Evolutionary conservation across 306 rosid genomes (phyloP).

Genomic region (cucumber (Cucumis sativus)): DNA sequence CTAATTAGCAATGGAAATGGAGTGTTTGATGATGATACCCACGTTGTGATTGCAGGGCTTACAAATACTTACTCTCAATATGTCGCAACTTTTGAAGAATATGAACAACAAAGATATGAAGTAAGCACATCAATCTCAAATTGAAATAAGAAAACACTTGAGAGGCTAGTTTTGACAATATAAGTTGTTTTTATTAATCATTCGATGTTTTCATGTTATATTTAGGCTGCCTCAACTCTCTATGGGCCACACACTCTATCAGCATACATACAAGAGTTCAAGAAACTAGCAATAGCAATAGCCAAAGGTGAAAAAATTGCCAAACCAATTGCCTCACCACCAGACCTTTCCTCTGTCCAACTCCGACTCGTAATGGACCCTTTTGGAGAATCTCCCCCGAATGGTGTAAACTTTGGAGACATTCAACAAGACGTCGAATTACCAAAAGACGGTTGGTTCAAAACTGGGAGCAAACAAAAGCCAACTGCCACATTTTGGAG

Average conservation of each 20-base stretch:
- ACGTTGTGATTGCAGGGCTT: conserved; percentile 63
- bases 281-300: conserved; percentile 61
- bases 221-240: conserved; percentile 76
- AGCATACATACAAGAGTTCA: conserved; percentile 74
- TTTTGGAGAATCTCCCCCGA: conserved; percentile 35
- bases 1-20: conserved; percentile 33
- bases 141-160: neutral
- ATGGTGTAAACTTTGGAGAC: conserved; percentile 46
- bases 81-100: conserved; percentile 70
- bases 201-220: neutral
- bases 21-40: conserved; percentile 42
- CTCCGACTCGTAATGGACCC: conserved; percentile 21
- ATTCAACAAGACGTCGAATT: conserved; percentile 40
- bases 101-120: conserved; percentile 66
- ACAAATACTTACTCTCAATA: conserved; percentile 80
- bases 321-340: conserved; percentile 37
- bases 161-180: neutral
- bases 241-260: conserved; percentile 84
- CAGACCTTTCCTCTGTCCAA: conserved; percentile 54
- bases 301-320: conserved; percentile 31
- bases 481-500: conserved; percentile 62
- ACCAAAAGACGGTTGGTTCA: conserved; percentile 41
- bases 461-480: conserved; percentile 32
- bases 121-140: conserved; percentile 12
- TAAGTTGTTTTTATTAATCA: neutral